phyloP scores from a whole-genome alignment of 768 basidiomycete species.

The Lentinula guzmanii region DNA sequence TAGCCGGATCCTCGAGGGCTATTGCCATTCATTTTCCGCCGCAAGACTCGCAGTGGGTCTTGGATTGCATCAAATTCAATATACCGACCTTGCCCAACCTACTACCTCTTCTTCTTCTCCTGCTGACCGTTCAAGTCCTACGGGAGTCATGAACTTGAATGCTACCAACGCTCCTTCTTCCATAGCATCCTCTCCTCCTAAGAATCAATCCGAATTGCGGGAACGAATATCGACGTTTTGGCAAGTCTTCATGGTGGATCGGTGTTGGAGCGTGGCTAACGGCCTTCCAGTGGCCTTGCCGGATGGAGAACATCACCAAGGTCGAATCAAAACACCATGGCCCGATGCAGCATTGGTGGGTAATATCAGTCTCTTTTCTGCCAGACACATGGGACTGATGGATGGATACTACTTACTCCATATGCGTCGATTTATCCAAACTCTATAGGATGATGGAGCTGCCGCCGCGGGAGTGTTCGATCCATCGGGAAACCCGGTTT shows the following conservation, averaged over 20 bases:
- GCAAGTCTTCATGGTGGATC: constrained; percentile 59
- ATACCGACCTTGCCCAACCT: constrained; percentile 11
- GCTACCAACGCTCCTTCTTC: constrained; percentile 8
- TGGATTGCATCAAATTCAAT: constrained; percentile 49
- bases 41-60: constrained; percentile 56
- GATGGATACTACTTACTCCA: background rate
- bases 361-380: background rate
- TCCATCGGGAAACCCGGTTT: constrained; percentile 19
- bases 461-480: background rate
- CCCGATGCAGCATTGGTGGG: constrained; percentile 24
- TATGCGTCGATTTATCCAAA: background rate
- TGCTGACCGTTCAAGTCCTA: background rate
- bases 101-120: background rate
- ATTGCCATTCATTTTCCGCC: constrained; percentile 54
- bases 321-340: constrained; percentile 49
- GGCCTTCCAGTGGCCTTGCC: constrained; percentile 49
- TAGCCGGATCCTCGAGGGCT: constrained; percentile 50
- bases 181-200: constrained; percentile 25
- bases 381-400: background rate
- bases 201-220: constrained; percentile 33
- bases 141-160: background rate
- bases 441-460: constrained; percentile 7
- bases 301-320: constrained; percentile 40
- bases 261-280: constrained; percentile 51
- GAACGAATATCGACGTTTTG: constrained; percentile 52